Evolutionary conservation across 2,329 filamentous ascomycete genomes (phyloP), one percentile per base, ranked within the genome.

Genomic region (Colletotrichum abscissum): DNA sequence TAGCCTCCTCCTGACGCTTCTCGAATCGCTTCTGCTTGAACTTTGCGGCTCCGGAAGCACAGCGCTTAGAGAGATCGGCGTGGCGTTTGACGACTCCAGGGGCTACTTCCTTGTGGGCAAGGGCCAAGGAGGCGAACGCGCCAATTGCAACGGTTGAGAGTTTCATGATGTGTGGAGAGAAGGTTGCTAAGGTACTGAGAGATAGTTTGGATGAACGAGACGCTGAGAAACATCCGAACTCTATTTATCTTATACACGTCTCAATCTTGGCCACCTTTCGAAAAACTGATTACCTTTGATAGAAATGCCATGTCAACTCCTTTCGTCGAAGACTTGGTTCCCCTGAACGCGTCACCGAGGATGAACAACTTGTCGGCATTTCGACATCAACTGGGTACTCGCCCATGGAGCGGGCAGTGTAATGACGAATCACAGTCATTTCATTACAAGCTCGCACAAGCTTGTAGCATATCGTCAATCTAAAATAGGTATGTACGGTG

Each of bases 31-130:
- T 30, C 30, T 66, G 63, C 63, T 66, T 57, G 33, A 57, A 66
- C 14, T 16, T 38, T 8, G 63, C 63, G 24, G 63, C 22, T 12
- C 63, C 63, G 4, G 46, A 52, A 19, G 62, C 62, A 26, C 62
- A 64, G 30, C 62, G 62, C 46, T 64, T 64, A 28, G 62, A 64
- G n/a, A 64, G 46, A 38, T 64, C 49, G 46, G 62, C 62, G n/a
- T 64, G 62, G 26, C 62, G 42, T 22, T 64, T 64, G 30, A 65
- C 2, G 2, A 66, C 52, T 14, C 52, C 63, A 2, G 52, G 52
- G 38, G 33, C n/a, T 24, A 57, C 63, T 24, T 56, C 30, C 22
- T 57, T 66, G 63, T 66, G 63, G 19, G 52, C 52, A 19, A 66
- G 16, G 19, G 24, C 63, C 8, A 33, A 11, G n/a, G 52, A 66